Base-by-base conservation (phyloP, 2,329 filamentous ascomycete species). In the Penicillium sp. region DNA sequence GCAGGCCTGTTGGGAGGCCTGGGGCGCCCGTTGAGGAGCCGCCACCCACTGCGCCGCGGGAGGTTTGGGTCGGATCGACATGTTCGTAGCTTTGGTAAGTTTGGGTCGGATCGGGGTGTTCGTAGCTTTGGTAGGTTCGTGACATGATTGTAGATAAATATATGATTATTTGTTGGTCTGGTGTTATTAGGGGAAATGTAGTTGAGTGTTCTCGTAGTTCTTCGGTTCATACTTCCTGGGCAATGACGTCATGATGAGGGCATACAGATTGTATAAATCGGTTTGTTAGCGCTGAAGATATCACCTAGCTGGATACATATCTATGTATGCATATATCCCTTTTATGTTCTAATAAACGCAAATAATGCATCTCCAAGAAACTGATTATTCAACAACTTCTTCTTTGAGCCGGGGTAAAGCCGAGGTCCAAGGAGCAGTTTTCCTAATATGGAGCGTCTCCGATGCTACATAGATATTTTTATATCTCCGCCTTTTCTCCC, bases 1-100 rank as follows among this genome's bases (percentile, higher is more conserved):
- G 50, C 3, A 54, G 25, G n/a, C 59, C 50, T 1, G 56, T 58
- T 6, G 70, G 69, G 12, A 59, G 27, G 5, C 70, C 69, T 10
- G 66, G 65, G 6, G 69, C 63, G 4, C 70, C 69, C 1, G 69
- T 72, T 2, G 71, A 73, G 3, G 71, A 68, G 6, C 66, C 71
- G 0, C 60, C 61, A 12, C 63, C 59, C 15, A 62, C 56, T 25
- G 57, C 62, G n/a, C 40, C 29, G 17, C 50, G 38, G 19, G 49
- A 15, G 3, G 33, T 50, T 6, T 60, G 52, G 21, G 48, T 61
- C n/a, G 54, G 29, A 35, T 53, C 27, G 21, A 29, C 21, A 10
- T 27, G 42, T 35, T 58, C 27, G 54, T 59, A 47, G 17, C 33
- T 38, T 35, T 57, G 41, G 33, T 59, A 56, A 27, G 17, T 50